Evolutionary conservation across 2,329 filamentous ascomycete species (phyloP).

Genomic region (Hypoxylon sp.): DNA sequence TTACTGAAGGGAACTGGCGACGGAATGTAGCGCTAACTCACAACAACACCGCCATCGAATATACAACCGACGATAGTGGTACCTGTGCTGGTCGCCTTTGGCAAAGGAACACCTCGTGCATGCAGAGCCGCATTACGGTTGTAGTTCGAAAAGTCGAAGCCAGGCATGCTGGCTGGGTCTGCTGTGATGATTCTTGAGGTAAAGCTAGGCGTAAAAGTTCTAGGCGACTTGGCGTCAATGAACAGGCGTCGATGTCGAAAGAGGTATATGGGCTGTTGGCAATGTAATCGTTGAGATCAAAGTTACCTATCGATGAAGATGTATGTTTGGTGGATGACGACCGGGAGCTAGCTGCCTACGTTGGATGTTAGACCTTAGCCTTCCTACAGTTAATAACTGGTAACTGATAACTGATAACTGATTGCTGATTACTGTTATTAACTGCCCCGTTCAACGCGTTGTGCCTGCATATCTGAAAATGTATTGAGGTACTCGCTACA

Average conservation of each 20-base stretch:
- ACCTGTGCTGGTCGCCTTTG: conserved; percentile 98
- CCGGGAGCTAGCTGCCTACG: conserved; percentile 51
- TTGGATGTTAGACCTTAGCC: conserved; percentile 19
- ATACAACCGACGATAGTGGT: conserved; percentile 99
- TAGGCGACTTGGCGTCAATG: conserved; percentile 8
- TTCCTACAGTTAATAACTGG: not conserved
- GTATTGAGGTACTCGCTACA: not conserved
- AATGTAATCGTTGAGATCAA: conserved; percentile 4
- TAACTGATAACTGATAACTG: not conserved
- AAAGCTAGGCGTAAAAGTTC: not conserved
- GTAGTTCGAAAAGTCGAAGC: conserved; percentile 99
- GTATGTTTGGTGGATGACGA: conserved; percentile 48
- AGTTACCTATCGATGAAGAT: conserved; percentile 14
- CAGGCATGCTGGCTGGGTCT: conserved; percentile 78
- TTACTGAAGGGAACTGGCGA: not conserved
- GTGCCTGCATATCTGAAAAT: not conserved
- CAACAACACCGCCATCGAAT: conserved; percentile 95
- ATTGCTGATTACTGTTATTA: too few species aligned
- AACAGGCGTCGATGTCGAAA: conserved; percentile 1
- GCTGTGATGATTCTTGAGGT: conserved; percentile 8
- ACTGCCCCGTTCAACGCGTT: not conserved
- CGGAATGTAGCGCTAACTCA: conserved; percentile 61
- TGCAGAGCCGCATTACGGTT: conserved; percentile 98
- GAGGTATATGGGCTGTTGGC: conserved; percentile 4
- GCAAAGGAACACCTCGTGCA: conserved; percentile 91